Conservation (phyloP, 1,139 yeast genomes). For the Candida frijolesensis region DNA sequence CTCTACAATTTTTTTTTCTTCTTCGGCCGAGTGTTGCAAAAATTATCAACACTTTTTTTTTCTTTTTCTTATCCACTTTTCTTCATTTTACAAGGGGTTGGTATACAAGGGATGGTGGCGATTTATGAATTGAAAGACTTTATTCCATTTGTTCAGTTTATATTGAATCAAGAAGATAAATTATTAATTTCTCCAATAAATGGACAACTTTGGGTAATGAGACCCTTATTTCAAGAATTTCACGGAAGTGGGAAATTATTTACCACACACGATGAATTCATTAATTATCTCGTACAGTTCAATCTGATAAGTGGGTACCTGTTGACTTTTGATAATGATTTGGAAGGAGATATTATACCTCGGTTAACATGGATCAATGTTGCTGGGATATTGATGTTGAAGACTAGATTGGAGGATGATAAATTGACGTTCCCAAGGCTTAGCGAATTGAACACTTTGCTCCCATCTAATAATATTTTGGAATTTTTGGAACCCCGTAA, state of each 20-base stretch:
- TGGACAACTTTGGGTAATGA: constrained; percentile 24
- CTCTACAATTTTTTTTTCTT: neutral
- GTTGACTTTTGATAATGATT: constrained; percentile 17
- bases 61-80: neutral
- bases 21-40: neutral
- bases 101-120: constrained; percentile 3
- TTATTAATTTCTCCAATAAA: constrained; percentile 20
- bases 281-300: constrained; percentile 21
- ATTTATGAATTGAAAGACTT: constrained; percentile 14
- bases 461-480: constrained; percentile 12
- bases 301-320: constrained; percentile 27
- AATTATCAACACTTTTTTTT: constrained; percentile 1
- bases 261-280: constrained; percentile 16
- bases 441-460: neutral
- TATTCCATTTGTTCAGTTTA: constrained; percentile 20
- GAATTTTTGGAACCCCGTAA: constrained; percentile 22
- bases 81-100: neutral
- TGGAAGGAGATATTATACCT: constrained; percentile 11
- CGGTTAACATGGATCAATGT: constrained; percentile 21
- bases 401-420: constrained; percentile 17
- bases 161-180: constrained; percentile 15
- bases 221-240: constrained; percentile 16
- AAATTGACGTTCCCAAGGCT: neutral
- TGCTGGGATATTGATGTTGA: constrained; percentile 20
- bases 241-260: neutral